A percentile compares a stretch with the other conserved stretches of the same genome.
phyloP scores from a whole-genome alignment of 805 yeast genomes.

The Suhomyces sp. region DNA sequence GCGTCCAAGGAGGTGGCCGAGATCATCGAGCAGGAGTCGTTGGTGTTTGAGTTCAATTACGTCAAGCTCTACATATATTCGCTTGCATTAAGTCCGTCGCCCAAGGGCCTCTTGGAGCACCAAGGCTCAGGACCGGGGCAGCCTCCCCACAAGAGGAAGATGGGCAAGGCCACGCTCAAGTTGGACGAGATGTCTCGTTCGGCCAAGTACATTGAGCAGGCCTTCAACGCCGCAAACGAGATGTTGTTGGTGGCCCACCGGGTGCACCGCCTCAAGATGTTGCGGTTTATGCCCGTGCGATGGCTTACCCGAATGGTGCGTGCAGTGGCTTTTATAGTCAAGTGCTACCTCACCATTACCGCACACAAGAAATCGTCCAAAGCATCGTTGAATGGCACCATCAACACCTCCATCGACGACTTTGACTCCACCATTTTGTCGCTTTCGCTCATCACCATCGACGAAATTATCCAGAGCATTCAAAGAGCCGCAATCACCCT shows the following conservation, averaged over 20 bases:
- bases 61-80: conserved; percentile 83
- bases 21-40: conserved; percentile 61
- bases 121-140: conserved; percentile 5
- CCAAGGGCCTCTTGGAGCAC: conserved; percentile 15
- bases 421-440: conserved; percentile 51
- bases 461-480: conserved; percentile 65
- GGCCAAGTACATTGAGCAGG: conserved; percentile 75
- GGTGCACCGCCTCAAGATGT: conserved; percentile 59
- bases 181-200: conserved; percentile 69
- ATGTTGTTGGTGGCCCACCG: conserved; percentile 67
- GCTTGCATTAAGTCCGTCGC: conserved; percentile 58
- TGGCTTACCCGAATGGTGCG: conserved; percentile 86
- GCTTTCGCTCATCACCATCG: conserved; percentile 62
- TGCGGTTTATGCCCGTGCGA: conserved; percentile 83
- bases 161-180: conserved; percentile 35
- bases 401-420: conserved; percentile 20
- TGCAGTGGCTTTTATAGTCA: conserved; percentile 86
- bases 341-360: conserved; percentile 70
- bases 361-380: conserved; percentile 35
- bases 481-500: conserved; percentile 70
- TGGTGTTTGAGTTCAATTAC: conserved; percentile 81
- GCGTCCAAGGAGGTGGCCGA: conserved; percentile 35
- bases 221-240: conserved; percentile 81
- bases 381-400: conserved; percentile 7
- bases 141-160: conserved; percentile 11